Evolutionary conservation across 441 rosid genomes (phyloP), one percentile per base, ranked within the genome.

Genomic region (Bruguiera hainesii): DNA sequence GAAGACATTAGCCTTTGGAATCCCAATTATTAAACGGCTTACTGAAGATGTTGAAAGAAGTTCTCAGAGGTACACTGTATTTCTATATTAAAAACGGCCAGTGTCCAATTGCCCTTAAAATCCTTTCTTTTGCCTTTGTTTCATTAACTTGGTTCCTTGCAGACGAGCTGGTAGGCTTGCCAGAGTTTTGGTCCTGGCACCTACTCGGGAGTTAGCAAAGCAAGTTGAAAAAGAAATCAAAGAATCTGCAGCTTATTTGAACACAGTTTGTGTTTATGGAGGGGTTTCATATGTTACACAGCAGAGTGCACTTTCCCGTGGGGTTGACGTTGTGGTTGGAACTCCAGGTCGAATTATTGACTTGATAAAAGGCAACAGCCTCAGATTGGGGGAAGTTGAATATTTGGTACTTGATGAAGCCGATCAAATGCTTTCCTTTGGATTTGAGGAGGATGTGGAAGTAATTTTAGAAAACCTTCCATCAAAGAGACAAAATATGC

Each of bases 381-480:
- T 94, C 59, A 88, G 79, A 69, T 66, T 94, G 72, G 98, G 97
- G 65, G 91, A 94, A 80, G 94, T 94, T 71, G 90, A 88, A 74
- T 94, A 57, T 82, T 79, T 94, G 82, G 98, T 94, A n/a, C 96
- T 94, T 69, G 99, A 94, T 75, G 99, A 94, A 85, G 98, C 97
- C 67, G 98, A 93, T 76, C 97, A 88, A 84, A 93, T 93, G 98
- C 98, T 93, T 84, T 97, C 98, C 0, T 96, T 94, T 81, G 99
- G 99, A 46, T 94, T 94, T 65, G 99, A 91, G 85, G 98, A 94
- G 82, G 98, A 83, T 49, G 99, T 94, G 13, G 99, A 94, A 77
- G 72, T 85, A 18, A 94, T 94, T 79, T 81, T 94, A 62, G 92
- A 94, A 78, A 87, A 87, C 80, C 90, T 94, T 61, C 97, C 99